Conservation (phyloP, 768 basidiomycete genomes). For the Lanmaoa rubissima region DNA sequence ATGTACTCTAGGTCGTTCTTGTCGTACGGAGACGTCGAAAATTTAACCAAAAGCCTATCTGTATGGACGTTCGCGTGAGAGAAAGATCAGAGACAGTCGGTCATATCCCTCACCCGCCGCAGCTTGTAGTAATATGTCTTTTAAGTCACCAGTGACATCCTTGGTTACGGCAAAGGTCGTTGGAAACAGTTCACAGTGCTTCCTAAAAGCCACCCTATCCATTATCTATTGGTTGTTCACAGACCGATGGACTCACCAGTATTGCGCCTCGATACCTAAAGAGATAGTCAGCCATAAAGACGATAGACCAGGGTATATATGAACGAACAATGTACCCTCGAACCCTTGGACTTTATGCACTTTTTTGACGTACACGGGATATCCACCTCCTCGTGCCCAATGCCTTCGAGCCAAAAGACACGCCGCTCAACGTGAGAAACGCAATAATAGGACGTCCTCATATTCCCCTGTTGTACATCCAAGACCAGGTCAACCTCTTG, state of each 20-base stretch:
- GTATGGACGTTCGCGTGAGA: not conserved
- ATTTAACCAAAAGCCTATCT: constrained; percentile 32
- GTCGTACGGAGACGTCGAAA: constrained; percentile 32
- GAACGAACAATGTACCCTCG: constrained; percentile 26
- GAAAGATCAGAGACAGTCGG: not conserved
- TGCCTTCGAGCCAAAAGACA: constrained; percentile 30
- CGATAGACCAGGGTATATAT: not conserved
- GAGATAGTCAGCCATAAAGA: not conserved
- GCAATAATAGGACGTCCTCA: constrained; percentile 24
- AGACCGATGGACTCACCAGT: constrained; percentile 22
- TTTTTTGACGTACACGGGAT: constrained; percentile 24
- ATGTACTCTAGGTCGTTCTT: constrained; percentile 25
- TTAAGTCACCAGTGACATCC: constrained; percentile 17
- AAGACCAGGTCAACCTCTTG: constrained; percentile 20
- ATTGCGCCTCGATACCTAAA: constrained; percentile 29
- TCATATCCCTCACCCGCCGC: constrained; percentile 24
- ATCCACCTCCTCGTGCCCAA: constrained; percentile 18
- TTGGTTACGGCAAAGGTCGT: constrained; percentile 22
- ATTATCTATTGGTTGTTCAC: not conserved
- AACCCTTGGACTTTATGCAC: constrained; percentile 8
- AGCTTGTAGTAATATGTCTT: constrained; percentile 25
- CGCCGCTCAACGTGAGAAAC: constrained; percentile 28
- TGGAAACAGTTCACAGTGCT: constrained; percentile 32
- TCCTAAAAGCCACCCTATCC: constrained; percentile 13
- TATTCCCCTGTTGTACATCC: constrained; percentile 2